Evolutionary conservation across 352 stramenopile species (phyloP).

Genomic region (Phytophthora brassicae): DNA sequence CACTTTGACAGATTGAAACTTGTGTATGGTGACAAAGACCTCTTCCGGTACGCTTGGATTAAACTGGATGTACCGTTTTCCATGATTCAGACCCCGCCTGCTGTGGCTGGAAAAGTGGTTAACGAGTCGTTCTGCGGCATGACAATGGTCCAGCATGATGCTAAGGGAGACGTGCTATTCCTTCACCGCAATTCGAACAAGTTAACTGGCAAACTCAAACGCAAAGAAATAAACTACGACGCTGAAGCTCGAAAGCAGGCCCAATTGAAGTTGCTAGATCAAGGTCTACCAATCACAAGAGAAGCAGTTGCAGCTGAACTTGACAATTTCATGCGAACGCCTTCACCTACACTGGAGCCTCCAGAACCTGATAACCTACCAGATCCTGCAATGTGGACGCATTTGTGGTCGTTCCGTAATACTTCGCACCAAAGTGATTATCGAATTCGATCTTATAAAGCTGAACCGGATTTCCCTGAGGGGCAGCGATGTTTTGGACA

Average conservation of each 20-base stretch:
- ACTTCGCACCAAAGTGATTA: conserved; percentile 41
- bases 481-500: conserved; percentile 64
- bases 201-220: conserved; percentile 25
- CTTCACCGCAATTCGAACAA: conserved; percentile 58
- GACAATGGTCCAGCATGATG: conserved; percentile 51
- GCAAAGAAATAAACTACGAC: conserved; percentile 25
- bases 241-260: conserved; percentile 25
- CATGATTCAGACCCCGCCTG: conserved; percentile 44
- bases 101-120: conserved; percentile 38
- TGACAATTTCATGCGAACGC: conserved; percentile 14
- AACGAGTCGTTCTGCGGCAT: conserved; percentile 48
- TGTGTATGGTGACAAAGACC: conserved; percentile 62
- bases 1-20: conserved; percentile 40
- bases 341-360: conserved; percentile 19
- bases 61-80: conserved; percentile 44
- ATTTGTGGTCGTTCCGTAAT: conserved; percentile 60
- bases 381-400: conserved; percentile 64
- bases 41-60: conserved; percentile 60
- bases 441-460: conserved; percentile 53
- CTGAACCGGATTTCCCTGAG: conserved; percentile 34
- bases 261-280: conserved; percentile 16
- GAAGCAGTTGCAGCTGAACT: conserved; percentile 20
- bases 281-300: conserved; percentile 11
- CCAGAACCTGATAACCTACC: conserved; percentile 27
- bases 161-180: conserved; percentile 38